phyloP scores from a whole-genome alignment of 2,329 filamentous ascomycete genomes.

The Cladosporium halotolerans region DNA sequence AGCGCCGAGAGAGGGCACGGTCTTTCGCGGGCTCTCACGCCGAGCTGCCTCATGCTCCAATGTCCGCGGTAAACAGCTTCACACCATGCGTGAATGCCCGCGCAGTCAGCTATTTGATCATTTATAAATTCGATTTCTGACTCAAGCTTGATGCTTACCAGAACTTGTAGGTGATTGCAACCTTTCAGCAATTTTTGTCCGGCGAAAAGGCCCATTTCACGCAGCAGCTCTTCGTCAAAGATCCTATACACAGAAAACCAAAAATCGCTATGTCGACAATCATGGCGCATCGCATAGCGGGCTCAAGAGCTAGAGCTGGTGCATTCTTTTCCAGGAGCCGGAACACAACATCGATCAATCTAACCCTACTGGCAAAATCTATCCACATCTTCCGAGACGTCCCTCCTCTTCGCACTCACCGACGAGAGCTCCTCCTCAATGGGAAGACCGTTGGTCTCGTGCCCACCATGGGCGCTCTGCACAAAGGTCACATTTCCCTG shows the following conservation, averaged over 20 bases:
- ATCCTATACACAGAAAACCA: background rate
- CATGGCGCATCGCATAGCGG: background rate
- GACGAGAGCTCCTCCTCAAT: slow-evolving; percentile 58
- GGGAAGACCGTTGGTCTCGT: slow-evolving; percentile 77
- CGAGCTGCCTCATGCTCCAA: slow-evolving; percentile 1
- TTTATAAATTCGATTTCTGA: too few species aligned
- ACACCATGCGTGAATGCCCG: background rate
- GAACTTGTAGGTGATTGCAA: background rate
- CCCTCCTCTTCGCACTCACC: slow-evolving; percentile 62
- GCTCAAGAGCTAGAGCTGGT: background rate
- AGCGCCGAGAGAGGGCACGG: too few species aligned
- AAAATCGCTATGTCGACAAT: background rate
- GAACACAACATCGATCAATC: background rate
- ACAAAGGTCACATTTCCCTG: slow-evolving; percentile 80
- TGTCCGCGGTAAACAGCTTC: slow-evolving; percentile 10
- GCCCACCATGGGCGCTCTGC: slow-evolving; percentile 97
- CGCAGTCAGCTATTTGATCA: too few species aligned
- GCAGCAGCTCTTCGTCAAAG: too few species aligned
- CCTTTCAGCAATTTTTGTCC: background rate
- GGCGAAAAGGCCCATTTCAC: too few species aligned
- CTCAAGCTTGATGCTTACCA: background rate
- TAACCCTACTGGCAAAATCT: slow-evolving; percentile 21
- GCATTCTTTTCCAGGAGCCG: background rate
- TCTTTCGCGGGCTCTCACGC: too few species aligned
- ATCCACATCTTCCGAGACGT: slow-evolving; percentile 74